A percentile compares a stretch with the other conserved stretches of the same genome.
phyloP scores from a whole-genome alignment of 2,329 filamentous ascomycete genomes.

The Botrytis deweyae region DNA sequence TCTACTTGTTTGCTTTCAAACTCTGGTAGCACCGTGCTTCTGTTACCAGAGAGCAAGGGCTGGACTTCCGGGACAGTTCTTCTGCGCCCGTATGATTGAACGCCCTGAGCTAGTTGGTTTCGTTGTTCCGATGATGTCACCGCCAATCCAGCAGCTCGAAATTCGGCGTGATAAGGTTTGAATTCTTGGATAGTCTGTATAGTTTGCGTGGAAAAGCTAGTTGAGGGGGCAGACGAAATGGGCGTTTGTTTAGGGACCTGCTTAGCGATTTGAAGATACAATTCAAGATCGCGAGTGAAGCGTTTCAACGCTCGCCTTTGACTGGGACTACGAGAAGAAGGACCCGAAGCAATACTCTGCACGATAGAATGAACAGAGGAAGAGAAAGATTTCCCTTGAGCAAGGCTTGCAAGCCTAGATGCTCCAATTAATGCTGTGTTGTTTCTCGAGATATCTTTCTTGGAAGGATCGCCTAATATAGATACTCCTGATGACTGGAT shows the following conservation, averaged over 20 bases:
- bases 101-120: background rate
- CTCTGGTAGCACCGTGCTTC: background rate
- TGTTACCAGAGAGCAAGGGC: background rate
- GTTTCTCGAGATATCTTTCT: background rate
- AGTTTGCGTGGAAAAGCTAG: constrained; percentile 47
- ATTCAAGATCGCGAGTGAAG: constrained; percentile 45
- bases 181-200: constrained; percentile 55
- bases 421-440: constrained; percentile 18
- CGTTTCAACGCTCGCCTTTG: constrained; percentile 45
- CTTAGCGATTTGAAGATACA: constrained; percentile 44
- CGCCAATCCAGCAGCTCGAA: constrained; percentile 54
- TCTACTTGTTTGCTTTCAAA: background rate
- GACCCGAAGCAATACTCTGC: constrained; percentile 27
- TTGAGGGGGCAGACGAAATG: constrained; percentile 30
- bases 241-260: constrained; percentile 43
- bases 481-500: background rate
- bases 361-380: constrained; percentile 27
- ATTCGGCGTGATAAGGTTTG: constrained; percentile 54
- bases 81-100: constrained; percentile 1
- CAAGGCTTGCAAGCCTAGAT: background rate
- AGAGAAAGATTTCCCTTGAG: constrained; percentile 19
- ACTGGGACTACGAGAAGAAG: constrained; percentile 46
- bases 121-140: constrained; percentile 53
- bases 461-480: background rate
- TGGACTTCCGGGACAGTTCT: constrained; percentile 19